These are phyloP conservation scores for Bifiguratus adelaidae DNA, from an alignment of 192 early-diverging fungal genomes.

Conservation along the genomic window DNA sequence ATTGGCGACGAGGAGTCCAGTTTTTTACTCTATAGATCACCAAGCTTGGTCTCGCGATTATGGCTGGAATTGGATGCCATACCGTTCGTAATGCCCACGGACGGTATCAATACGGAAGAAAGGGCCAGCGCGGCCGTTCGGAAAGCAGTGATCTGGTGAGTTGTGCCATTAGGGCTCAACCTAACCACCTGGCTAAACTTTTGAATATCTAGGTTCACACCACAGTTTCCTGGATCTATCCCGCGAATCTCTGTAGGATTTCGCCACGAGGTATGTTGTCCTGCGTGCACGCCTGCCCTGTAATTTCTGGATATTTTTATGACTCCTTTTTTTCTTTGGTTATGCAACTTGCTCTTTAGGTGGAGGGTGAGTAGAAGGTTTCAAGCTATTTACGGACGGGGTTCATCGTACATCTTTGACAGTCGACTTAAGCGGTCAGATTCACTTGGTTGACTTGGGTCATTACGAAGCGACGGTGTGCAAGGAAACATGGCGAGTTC, in stretches of 20 bases:
- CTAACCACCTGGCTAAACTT: not conserved
- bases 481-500: conserved; percentile 54
- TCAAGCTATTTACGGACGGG: not conserved
- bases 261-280: conserved; percentile 38
- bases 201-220: conserved; percentile 34
- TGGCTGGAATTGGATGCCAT: conserved; percentile 70
- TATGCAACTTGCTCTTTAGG: conserved; percentile 4
- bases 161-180: not conserved
- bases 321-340: conserved; percentile 2
- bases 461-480: conserved; percentile 57
- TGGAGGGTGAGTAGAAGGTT: conserved; percentile 13
- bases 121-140: conserved; percentile 60
- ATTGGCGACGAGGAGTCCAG: conserved; percentile 23
- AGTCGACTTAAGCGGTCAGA: conserved; percentile 66
- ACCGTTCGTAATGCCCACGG: conserved; percentile 59
- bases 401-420: conserved; percentile 1
- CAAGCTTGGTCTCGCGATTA: conserved; percentile 35
- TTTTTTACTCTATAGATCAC: conserved; percentile 24
- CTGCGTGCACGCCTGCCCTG: not conserved
- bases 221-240: conserved; percentile 60
- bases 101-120: conserved; percentile 51
- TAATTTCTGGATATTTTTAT: conserved; percentile 1
- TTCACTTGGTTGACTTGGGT: conserved; percentile 48
- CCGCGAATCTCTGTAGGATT: conserved; percentile 57
- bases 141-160: conserved; percentile 54